Percentiles rank a stretch among this genome's conserved stretches.
phyloP scores from a whole-genome alignment of 2,329 filamentous ascomycete genomes.

The Colletotrichum melonis region DNA sequence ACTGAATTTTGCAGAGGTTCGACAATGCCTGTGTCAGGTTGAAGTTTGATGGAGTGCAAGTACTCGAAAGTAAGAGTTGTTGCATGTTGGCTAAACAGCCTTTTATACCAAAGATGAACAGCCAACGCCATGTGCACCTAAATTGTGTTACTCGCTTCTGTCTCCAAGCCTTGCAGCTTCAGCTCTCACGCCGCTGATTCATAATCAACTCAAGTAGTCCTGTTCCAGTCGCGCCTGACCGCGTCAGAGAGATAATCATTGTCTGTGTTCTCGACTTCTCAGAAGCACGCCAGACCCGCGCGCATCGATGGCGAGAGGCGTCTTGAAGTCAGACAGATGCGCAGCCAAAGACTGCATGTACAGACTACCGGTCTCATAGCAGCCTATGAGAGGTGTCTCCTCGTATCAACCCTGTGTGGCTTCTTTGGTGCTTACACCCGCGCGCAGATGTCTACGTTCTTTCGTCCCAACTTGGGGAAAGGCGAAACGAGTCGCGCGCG shows the following conservation, averaged over 20 bases:
- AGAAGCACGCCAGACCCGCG: background rate
- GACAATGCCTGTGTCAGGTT: too few relatives aligned
- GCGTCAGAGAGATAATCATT: background rate
- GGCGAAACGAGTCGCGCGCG: background rate
- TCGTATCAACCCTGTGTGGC: accelerated
- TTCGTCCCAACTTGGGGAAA: background rate
- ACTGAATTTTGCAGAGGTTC: background rate
- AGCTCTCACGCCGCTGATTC: too few relatives aligned
- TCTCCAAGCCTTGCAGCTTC: too few relatives aligned
- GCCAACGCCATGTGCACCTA: too few relatives aligned
- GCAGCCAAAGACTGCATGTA: background rate
- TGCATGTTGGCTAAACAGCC: too few relatives aligned
- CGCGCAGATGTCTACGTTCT: background rate
- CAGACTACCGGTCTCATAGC: background rate
- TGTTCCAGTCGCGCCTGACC: background rate
- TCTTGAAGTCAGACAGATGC: background rate
- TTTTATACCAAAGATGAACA: too few relatives aligned
- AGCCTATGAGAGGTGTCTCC: background rate
- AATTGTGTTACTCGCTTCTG: background rate
- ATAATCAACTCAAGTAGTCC: too few relatives aligned
- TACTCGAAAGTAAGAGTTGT: background rate
- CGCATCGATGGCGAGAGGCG: background rate
- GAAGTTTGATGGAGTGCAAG: too few relatives aligned
- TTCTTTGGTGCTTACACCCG: background rate
- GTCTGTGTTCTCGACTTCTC: background rate